Conservation (phyloP, 2,329 filamentous ascomycete species). For the Ascomycota sp. region DNA sequence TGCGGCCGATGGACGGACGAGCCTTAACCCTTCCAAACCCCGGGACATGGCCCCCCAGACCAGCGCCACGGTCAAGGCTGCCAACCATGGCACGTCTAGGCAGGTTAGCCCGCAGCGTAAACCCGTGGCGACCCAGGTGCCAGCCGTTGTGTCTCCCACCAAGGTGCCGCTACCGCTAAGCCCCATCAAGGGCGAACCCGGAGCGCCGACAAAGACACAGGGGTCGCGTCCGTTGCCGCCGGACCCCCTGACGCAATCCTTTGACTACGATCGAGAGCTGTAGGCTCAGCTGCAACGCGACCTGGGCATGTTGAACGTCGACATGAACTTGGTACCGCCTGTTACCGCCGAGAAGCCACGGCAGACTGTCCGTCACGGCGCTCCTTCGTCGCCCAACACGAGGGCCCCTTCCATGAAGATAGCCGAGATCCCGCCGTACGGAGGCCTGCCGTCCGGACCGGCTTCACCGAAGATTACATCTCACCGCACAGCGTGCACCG, state of each 20-base stretch:
- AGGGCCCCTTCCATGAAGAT: slow-evolving; percentile 21
- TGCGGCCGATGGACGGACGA: slow-evolving; percentile 30
- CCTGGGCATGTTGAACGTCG: slow-evolving; percentile 31
- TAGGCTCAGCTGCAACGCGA: slow-evolving; percentile 45
- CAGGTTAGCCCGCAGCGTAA: slow-evolving; percentile 41
- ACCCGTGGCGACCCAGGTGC: slow-evolving; percentile 18
- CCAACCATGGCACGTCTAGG: slow-evolving; percentile 25
- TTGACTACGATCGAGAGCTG: slow-evolving; percentile 38
- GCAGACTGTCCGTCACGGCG: neutral
- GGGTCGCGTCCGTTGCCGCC: slow-evolving; percentile 26
- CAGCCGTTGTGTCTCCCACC: slow-evolving; percentile 25
- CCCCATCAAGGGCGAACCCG: slow-evolving; percentile 13
- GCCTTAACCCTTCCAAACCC: slow-evolving; percentile 30
- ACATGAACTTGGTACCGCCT: slow-evolving; percentile 1
- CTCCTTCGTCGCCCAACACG: slow-evolving; percentile 12
- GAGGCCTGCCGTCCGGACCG: slow-evolving; percentile 15
- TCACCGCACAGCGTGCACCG: slow-evolving; percentile 5
- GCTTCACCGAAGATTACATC: slow-evolving; percentile 10
- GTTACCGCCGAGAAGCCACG: slow-evolving; percentile 4
- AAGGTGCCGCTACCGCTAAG: slow-evolving; percentile 37
- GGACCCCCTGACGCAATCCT: slow-evolving; percentile 25
- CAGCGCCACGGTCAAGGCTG: slow-evolving; percentile 35
- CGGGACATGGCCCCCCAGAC: slow-evolving; percentile 22
- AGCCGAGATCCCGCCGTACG: slow-evolving; percentile 35
- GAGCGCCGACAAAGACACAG: slow-evolving; percentile 20